Conservation (phyloP, 2,329 filamentous ascomycete genomes). For the Septoria petroselini region DNA sequence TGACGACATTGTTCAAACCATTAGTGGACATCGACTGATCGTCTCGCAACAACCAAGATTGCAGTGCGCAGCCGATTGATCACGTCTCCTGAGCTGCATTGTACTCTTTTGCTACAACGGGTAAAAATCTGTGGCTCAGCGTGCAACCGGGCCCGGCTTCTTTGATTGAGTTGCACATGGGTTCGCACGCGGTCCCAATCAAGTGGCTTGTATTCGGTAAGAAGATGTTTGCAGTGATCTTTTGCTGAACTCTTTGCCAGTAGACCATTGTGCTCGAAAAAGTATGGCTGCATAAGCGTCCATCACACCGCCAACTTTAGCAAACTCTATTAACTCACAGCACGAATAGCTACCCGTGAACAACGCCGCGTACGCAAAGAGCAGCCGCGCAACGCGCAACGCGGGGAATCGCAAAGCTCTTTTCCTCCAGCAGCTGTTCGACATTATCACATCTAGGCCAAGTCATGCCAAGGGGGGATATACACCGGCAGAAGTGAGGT, state of each 20-base stretch:
- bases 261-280: slow-evolving; percentile 2
- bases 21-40: slow-evolving; percentile 1
- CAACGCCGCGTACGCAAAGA: slow-evolving; percentile 1
- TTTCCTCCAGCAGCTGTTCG: neutral
- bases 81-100: too few species aligned
- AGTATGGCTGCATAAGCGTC: slow-evolving; percentile 17
- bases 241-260: too few species aligned
- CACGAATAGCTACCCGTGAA: slow-evolving; percentile 1
- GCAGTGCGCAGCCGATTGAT: too few species aligned
- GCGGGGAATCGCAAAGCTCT: slow-evolving; percentile 2
- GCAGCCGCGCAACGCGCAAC: slow-evolving; percentile 10
- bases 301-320: slow-evolving; percentile 14
- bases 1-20: neutral
- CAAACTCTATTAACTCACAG: slow-evolving; percentile 14
- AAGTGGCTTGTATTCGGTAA: neutral
- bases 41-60: neutral
- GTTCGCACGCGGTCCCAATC: too few species aligned
- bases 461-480: neutral
- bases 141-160: too few species aligned
- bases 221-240: neutral
- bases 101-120: too few species aligned
- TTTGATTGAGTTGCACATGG: too few species aligned
- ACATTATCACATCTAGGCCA: slow-evolving; percentile 3
- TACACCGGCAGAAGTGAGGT: neutral
- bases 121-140: too few species aligned